Conservation (phyloP, 805 yeast species). For the Tetrapisispora pingtungensis region DNA sequence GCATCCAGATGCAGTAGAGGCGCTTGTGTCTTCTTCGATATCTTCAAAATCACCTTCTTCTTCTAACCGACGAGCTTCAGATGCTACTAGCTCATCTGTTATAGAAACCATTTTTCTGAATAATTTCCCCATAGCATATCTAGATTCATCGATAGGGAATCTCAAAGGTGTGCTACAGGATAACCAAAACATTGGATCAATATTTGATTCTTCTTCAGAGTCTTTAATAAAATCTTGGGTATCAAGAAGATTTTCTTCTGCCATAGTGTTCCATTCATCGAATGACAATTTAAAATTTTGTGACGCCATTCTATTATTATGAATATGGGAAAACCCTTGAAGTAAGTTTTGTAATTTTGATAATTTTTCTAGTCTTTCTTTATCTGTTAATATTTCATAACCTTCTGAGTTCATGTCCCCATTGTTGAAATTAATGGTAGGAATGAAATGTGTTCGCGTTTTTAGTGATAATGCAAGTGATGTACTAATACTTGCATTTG, state of each 20-base stretch:
- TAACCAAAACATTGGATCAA: conserved; percentile 43
- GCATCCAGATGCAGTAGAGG: not conserved
- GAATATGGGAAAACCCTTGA: conserved; percentile 14
- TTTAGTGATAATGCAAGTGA: not conserved
- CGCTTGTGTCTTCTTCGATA: not conserved
- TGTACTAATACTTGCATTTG: not conserved
- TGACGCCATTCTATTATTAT: conserved; percentile 11
- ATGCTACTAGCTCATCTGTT: not conserved
- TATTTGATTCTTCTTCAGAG: conserved; percentile 14
- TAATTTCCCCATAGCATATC: conserved; percentile 40
- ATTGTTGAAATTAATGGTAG: not conserved
- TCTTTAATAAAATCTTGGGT: not conserved
- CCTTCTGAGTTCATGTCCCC: not conserved
- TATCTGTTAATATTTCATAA: not conserved
- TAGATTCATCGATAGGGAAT: conserved; percentile 59
- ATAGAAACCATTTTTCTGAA: conserved; percentile 5
- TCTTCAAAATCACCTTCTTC: conserved; percentile 1
- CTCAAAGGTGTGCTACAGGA: conserved; percentile 57
- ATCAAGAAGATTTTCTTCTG: conserved; percentile 5
- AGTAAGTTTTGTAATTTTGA: conserved; percentile 9
- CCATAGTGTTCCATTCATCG: conserved; percentile 18
- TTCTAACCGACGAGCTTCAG: conserved; percentile 1
- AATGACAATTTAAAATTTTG: conserved; percentile 14
- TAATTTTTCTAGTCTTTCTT: conserved; percentile 3
- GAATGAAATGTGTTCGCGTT: not conserved